Conservation (phyloP, 2,329 filamentous ascomycete genomes). For the Alternaria conjuncta region DNA sequence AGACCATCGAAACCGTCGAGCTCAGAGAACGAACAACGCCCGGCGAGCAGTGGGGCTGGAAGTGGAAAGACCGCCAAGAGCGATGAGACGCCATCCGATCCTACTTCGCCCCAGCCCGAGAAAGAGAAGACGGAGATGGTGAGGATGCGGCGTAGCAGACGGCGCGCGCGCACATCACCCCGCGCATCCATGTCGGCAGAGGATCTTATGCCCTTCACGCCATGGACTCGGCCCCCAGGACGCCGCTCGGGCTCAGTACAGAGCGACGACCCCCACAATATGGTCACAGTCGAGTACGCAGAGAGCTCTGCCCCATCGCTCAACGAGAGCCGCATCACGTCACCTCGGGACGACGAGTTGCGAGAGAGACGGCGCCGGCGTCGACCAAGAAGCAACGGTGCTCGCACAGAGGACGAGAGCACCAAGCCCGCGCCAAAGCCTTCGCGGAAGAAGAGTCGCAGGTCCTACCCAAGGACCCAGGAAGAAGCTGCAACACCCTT, state of each 20-base stretch:
- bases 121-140: constrained; percentile 34
- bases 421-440: constrained; percentile 27
- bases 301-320: constrained; percentile 24
- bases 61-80: constrained; percentile 33
- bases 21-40: constrained; percentile 40
- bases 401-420: constrained; percentile 33
- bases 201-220: constrained; percentile 29
- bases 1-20: constrained; percentile 40
- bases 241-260: constrained; percentile 35
- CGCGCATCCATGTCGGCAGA: constrained; percentile 42
- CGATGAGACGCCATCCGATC: constrained; percentile 22
- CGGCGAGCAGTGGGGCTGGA: constrained; percentile 42
- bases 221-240: constrained; percentile 20
- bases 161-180: constrained; percentile 39
- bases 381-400: constrained; percentile 33
- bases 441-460: constrained; percentile 29
- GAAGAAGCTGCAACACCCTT: constrained; percentile 25
- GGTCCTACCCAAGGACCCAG: constrained; percentile 33
- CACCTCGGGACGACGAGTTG: constrained; percentile 30
- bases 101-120: constrained; percentile 27
- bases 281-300: constrained; percentile 40
- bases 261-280: constrained; percentile 28
- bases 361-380: constrained; percentile 39
- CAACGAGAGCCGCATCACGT: constrained; percentile 14
- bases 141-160: constrained; percentile 37